Conservation (phyloP, 345 rosid genomes). For the Fremontodendron californicum region DNA sequence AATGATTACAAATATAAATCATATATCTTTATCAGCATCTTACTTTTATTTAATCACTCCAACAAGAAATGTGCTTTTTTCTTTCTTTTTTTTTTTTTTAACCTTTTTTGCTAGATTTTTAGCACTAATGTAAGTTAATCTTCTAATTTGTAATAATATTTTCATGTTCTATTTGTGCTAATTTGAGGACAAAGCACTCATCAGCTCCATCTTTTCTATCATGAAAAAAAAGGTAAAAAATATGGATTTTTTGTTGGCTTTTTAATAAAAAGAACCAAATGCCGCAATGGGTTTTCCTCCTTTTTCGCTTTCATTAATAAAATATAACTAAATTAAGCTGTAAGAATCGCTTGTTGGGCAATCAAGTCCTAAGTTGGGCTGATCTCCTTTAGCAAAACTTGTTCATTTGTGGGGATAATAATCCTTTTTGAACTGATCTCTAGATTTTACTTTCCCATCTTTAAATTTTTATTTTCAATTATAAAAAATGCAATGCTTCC, state of each 20-base stretch:
- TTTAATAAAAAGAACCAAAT: not conserved
- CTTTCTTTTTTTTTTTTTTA: not conserved
- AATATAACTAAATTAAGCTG: not conserved
- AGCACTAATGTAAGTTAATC: slow-evolving; percentile 30
- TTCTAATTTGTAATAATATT: slow-evolving; percentile 30
- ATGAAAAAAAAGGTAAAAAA: not conserved
- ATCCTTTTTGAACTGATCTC: not conserved
- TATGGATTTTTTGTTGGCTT: not conserved
- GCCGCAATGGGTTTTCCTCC: not conserved
- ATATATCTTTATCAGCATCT: slow-evolving; percentile 16
- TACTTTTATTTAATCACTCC: slow-evolving; percentile 37
- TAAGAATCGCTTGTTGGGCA: not conserved
- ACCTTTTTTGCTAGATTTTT: slow-evolving; percentile 8
- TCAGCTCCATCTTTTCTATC: not conserved
- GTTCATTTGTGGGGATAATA: not conserved
- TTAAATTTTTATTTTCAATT: not conserved
- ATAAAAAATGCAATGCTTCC: not conserved
- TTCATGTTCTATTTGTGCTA: slow-evolving; percentile 12
- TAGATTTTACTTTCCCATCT: not conserved
- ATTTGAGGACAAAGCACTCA: slow-evolving; percentile 14
- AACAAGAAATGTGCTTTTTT: slow-evolving; percentile 16
- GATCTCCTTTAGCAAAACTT: not conserved
- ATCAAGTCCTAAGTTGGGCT: not conserved
- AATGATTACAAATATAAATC: not conserved
- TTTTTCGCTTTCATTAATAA: not conserved